Conservation (phyloP, 2,329 filamentous ascomycete species). For the Xylaria multiplex region DNA sequence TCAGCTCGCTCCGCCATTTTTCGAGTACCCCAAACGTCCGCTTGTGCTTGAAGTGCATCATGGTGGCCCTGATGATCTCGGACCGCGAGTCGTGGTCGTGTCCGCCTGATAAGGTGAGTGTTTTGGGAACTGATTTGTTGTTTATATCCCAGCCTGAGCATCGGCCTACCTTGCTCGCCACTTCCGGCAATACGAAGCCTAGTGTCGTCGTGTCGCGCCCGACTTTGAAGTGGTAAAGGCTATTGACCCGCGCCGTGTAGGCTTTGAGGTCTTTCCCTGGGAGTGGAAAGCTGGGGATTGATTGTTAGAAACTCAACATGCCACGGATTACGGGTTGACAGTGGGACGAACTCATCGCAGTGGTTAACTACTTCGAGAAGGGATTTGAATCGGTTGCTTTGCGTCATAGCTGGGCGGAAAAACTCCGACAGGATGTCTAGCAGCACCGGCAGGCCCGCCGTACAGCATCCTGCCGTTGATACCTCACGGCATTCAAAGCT, state of each 20-base stretch:
- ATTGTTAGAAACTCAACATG: slow-evolving; percentile 2
- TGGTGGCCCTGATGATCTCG: slow-evolving; percentile 2
- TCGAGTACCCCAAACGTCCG: slow-evolving; percentile 19
- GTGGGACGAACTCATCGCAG: slow-evolving; percentile 28
- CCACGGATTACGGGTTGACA: too few relatives aligned
- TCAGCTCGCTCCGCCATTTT: slow-evolving; percentile 27
- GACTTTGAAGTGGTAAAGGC: slow-evolving; percentile 33
- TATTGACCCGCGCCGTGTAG: slow-evolving; percentile 21
- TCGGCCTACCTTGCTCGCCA: slow-evolving; percentile 9
- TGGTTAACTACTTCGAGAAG: slow-evolving; percentile 22
- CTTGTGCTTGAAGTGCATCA: slow-evolving; percentile 4
- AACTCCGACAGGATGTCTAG: slow-evolving; percentile 7
- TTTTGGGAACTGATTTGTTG: slow-evolving; percentile 8
- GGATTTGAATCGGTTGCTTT: neutral
- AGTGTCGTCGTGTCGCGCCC: slow-evolving; percentile 9
- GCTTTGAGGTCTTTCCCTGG: slow-evolving; percentile 17
- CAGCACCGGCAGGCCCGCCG: neutral
- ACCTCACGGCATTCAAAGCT: neutral
- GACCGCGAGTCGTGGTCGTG: slow-evolving; percentile 22
- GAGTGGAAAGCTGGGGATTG: slow-evolving; percentile 22
- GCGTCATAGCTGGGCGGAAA: neutral
- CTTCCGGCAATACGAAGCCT: slow-evolving; percentile 26
- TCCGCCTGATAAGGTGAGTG: slow-evolving; percentile 18
- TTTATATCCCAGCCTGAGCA: slow-evolving; percentile 20
- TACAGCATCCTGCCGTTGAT: slow-evolving; percentile 2